Evolutionary conservation across 2,329 filamentous ascomycete species (phyloP).

Genomic region (Cladosporium sp.): DNA sequence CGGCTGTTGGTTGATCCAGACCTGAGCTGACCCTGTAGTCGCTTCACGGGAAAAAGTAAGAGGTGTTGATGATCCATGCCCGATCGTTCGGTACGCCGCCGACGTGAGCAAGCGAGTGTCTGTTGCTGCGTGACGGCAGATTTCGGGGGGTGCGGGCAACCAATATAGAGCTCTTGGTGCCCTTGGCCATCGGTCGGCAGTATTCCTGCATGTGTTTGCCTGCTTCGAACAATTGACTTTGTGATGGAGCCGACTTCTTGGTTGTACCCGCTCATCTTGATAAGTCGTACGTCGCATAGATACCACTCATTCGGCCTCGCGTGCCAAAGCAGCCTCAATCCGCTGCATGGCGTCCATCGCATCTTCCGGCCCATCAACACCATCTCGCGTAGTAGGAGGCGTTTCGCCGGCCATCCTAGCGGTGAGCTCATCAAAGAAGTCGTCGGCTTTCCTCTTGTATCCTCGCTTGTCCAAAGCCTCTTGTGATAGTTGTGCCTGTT

Average conservation of each 20-base stretch:
- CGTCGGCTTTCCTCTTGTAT: slow-evolving; percentile 63
- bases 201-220: background rate
- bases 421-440: slow-evolving; percentile 61
- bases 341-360: slow-evolving; percentile 15
- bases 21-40: background rate
- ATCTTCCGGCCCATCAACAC: slow-evolving; percentile 3
- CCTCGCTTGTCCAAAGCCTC: slow-evolving; percentile 3
- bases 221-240: background rate
- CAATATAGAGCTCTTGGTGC: background rate
- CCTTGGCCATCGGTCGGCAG: background rate
- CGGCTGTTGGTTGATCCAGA: background rate
- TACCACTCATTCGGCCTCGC: slow-evolving; percentile 5
- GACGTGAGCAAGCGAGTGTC: background rate
- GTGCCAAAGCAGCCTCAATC: slow-evolving; percentile 17
- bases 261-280: background rate
- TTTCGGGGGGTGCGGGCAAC: background rate
- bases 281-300: background rate
- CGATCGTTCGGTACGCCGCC: background rate
- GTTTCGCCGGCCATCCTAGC: slow-evolving; percentile 26
- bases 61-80: background rate
- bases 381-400: background rate
- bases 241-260: background rate
- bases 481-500: slow-evolving; percentile 10
- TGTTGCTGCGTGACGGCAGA: background rate
- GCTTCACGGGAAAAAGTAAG: background rate